Conservation (phyloP, 164 flowering plant species). For the Berberis vulgaris region DNA sequence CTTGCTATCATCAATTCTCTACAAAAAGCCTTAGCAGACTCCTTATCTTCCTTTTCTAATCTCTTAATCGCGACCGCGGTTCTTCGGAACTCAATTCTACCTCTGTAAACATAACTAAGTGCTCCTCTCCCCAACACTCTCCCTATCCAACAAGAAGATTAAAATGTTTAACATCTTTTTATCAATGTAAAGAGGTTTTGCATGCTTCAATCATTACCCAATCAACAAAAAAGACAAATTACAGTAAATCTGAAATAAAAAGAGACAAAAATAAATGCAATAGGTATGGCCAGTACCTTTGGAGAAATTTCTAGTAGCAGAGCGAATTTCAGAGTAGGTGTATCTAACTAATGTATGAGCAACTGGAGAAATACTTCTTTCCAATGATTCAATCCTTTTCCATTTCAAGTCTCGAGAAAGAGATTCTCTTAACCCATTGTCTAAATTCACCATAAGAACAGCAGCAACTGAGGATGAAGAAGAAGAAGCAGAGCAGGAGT, state of each 20-base stretch:
- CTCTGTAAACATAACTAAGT: slow-evolving; percentile 79
- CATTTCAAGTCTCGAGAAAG: slow-evolving; percentile 42
- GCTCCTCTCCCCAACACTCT: slow-evolving; percentile 96
- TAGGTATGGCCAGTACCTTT: slow-evolving; percentile 37
- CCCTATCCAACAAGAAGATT: slow-evolving; percentile 29
- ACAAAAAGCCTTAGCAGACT: slow-evolving; percentile 75
- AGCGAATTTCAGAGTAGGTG: slow-evolving; percentile 53
- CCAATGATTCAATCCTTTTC: slow-evolving; percentile 60
- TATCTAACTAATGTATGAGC: slow-evolving; percentile 57
- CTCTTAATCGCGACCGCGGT: slow-evolving; percentile 74
- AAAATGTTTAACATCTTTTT: slow-evolving; percentile 6
- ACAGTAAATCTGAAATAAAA: neutral
- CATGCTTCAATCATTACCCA: neutral
- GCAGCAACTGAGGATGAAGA: slow-evolving; percentile 41
- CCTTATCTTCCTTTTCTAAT: slow-evolving; percentile 78
- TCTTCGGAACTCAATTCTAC: slow-evolving; percentile 61
- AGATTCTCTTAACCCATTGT: slow-evolving; percentile 36
- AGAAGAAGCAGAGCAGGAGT: slow-evolving; percentile 19
- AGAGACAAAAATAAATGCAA: neutral
- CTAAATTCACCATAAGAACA: slow-evolving; percentile 88
- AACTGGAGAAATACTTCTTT: slow-evolving; percentile 70
- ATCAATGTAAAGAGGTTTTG: too few species aligned
- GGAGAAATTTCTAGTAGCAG: slow-evolving; percentile 60
- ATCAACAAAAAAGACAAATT: slow-evolving; percentile 4
- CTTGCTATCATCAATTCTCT: slow-evolving; percentile 93